Base-by-base conservation (phyloP, 176 grass and related monocot species). In the Canna indica region DNA sequence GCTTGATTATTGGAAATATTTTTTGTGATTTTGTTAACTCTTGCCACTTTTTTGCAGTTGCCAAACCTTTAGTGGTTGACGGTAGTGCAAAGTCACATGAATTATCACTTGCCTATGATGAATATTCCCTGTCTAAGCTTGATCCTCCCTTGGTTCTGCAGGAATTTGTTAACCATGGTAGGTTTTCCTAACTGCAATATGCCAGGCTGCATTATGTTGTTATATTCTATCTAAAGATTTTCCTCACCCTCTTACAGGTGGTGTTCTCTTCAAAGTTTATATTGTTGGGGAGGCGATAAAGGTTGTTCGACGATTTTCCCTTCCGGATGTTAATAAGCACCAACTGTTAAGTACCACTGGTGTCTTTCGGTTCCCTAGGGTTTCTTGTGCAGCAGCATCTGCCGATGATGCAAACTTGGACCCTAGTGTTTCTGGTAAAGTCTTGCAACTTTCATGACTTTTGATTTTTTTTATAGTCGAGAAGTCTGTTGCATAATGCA, bases 141-240 rank as follows among this genome's bases (percentile, higher is more conserved):
- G 88, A 90, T 72, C 93, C 93, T 26, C 93, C 93, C 30, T 59
- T 97, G 33, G 88, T 97, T 79, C 88, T 97, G 31, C 93, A 97
- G 63, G 88, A 97, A 83, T 97, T 97, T 54, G 84, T 97, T 41
- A 92, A 90, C 58, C 93, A 97, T 87, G 93, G 93, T 97, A 90
- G 8, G 32, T 64, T 25, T 17, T 67, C 67, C 44, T 16, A 5
- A 32, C 36, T 30, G 31, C 62, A 20, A 77, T 22, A 53, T 75
- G 8, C 25, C 54, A 8, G 52, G 56, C 29, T 33, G 4, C 28
- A 32, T 32, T 29, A 22, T 61, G 12, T 12, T 28, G 22, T 57
- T 22, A 58, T 29, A 10, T 60, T 61, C 7, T 41, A 39, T 82
- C 6, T 34, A 75, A 68, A 59, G 63, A 8, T 50, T 16, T 26